Evolutionary conservation across 176 grass and related monocot species (phyloP), one percentile per base, ranked within the genome.

Genomic region (Carex kokanica): DNA sequence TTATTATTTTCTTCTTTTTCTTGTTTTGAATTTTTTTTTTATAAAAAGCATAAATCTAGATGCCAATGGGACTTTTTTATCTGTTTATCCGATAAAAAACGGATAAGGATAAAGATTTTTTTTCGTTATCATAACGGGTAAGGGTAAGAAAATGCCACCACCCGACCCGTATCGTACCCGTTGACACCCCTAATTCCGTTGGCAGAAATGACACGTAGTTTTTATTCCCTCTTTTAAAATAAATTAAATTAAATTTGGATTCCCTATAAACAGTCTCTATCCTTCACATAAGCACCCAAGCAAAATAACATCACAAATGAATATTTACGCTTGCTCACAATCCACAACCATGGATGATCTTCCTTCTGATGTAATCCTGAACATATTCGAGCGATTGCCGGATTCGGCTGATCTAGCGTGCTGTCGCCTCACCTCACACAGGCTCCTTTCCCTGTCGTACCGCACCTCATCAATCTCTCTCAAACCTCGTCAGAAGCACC

Each of bases 291-390:
- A 6, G 9, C 62, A 32, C 62, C 25, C 29, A 34, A 34, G 13
- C 14, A 34, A 36, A 66, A 34, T 66, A 8, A 16, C 5, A 32
- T 36, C 13, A 34, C 1, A 34, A 34, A 66, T 11, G 13, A 14
- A 34, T 23, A 62, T 62, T 60, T 62, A 9, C 2, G n/a, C 60
- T 62, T 24, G 20, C 7, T 62, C 20, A 62, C 58, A 62, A 11
- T 7, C 10, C 8, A 62, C n/a, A 62, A 34, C 4, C 41, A 74
- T 74, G 21, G 70, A 74, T 49, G 70, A 74, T 25, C 70, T 74
- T 74, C 70, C 70, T 51, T 74, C 70, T 74, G 70, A 74, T 74
- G 43, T 74, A 14, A 43, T 74, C 70, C 70, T 74, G 1, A 52
- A 43, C 3, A 74, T 74, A 49, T 74, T 74, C 0, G 70, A 74